phyloP scores from a whole-genome alignment of 2,329 filamentous ascomycete species.

The Hypoxylon sp. region DNA sequence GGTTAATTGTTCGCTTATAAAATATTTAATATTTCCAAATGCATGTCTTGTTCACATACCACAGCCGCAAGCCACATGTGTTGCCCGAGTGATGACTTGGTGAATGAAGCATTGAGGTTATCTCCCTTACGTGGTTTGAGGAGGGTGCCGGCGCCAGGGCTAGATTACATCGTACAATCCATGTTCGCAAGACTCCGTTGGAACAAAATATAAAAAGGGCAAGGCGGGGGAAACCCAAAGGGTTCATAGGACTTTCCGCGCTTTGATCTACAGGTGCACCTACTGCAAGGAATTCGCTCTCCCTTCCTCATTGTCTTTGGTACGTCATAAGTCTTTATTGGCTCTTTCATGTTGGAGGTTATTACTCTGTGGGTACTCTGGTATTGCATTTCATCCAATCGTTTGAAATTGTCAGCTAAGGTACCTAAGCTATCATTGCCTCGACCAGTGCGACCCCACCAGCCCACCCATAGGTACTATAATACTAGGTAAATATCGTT shows the following conservation, averaged over 20 bases:
- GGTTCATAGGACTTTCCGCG: neutral
- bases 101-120: neutral
- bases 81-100: neutral
- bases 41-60: slow-evolving; percentile 2
- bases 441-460: neutral
- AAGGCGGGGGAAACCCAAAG: slow-evolving; percentile 3
- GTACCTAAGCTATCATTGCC: neutral
- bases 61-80: slow-evolving; percentile 3
- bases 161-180: slow-evolving; percentile 1
- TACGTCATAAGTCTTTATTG: slow-evolving; percentile 7
- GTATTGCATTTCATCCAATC: slow-evolving; percentile 11
- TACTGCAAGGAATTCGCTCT: slow-evolving; percentile 1
- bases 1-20: neutral
- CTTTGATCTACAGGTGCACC: neutral
- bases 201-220: slow-evolving; percentile 4
- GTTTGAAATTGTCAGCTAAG: neutral
- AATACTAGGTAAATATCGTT: no score
- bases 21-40: neutral
- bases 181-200: slow-evolving; percentile 5
- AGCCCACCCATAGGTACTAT: no score
- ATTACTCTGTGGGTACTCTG: neutral
- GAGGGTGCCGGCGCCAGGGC: neutral
- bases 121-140: neutral
- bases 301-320: neutral
- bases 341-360: slow-evolving; percentile 1